A percentile compares a stretch with the other conserved stretches of the same genome.
These are phyloP conservation scores for Fusarium incarnatum DNA, from an alignment of 2,329 filamentous ascomycete species.

Conservation along the genomic window DNA sequence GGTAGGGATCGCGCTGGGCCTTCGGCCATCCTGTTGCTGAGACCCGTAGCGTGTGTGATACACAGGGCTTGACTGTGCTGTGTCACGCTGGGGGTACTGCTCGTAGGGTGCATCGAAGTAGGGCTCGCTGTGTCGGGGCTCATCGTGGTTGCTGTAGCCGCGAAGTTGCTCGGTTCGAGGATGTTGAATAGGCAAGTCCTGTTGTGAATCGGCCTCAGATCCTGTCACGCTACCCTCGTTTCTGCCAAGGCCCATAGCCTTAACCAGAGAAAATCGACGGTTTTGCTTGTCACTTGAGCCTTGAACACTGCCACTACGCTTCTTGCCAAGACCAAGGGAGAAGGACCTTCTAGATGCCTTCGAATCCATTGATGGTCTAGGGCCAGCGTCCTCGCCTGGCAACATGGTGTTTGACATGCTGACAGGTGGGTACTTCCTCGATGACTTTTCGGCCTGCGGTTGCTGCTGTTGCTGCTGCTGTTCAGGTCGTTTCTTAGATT, in stretches of 20 bases:
- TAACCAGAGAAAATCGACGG: slow-evolving; percentile 78
- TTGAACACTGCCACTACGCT: slow-evolving; percentile 75
- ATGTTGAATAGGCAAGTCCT: slow-evolving; percentile 65
- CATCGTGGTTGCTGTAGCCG: slow-evolving; percentile 52
- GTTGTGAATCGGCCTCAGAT: slow-evolving; percentile 63
- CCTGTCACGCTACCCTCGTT: slow-evolving; percentile 61
- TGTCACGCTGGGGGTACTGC: slow-evolving; percentile 52
- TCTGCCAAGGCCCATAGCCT: slow-evolving; percentile 70
- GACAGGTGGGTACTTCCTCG: slow-evolving; percentile 83
- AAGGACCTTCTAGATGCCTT: slow-evolving; percentile 74
- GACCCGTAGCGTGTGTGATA: slow-evolving; percentile 58
- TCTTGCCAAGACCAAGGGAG: slow-evolving; percentile 75
- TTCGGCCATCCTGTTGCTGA: slow-evolving; percentile 55
- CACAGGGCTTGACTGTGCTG: slow-evolving; percentile 50
- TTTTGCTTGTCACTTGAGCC: slow-evolving; percentile 67
- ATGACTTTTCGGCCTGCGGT: slow-evolving; percentile 66
- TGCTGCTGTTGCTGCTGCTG: slow-evolving; percentile 61
- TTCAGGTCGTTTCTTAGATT: slow-evolving; percentile 64
- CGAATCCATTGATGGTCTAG: slow-evolving; percentile 77
- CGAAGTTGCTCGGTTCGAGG: slow-evolving; percentile 47
- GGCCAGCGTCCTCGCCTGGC: slow-evolving; percentile 63
- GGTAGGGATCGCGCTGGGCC: slow-evolving; percentile 58
- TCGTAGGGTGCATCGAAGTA: slow-evolving; percentile 57
- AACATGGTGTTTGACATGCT: slow-evolving; percentile 84
- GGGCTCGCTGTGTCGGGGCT: slow-evolving; percentile 52